A percentile compares a stretch with the other conserved stretches of the same genome.
These are phyloP conservation scores for Leccinum colubrinum DNA, from an alignment of 1,284 basidiomycete genomes.

Conservation along the genomic window DNA sequence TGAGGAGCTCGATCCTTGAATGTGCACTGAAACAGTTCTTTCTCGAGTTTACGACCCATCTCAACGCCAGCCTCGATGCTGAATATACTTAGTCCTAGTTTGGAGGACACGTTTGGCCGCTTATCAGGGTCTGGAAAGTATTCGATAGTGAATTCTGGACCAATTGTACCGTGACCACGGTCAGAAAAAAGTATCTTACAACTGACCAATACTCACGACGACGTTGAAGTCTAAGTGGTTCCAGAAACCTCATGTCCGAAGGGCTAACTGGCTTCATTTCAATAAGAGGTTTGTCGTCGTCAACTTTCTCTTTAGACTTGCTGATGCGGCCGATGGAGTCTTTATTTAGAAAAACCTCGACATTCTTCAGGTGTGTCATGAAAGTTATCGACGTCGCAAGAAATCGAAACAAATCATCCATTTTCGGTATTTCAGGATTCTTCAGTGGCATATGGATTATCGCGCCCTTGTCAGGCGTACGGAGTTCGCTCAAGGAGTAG, in stretches of 20 bases:
- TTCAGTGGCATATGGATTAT: slow-evolving; percentile 87
- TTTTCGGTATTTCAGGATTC: slow-evolving; percentile 75
- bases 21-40: slow-evolving; percentile 85
- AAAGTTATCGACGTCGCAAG: too few relatives aligned
- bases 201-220: too few relatives aligned
- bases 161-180: neutral
- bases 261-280: too few relatives aligned
- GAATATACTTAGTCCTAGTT: slow-evolving; percentile 77
- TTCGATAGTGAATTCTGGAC: neutral
- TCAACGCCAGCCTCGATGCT: slow-evolving; percentile 75
- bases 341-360: too few relatives aligned
- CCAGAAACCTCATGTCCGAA: too few relatives aligned
- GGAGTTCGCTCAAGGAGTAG: slow-evolving; percentile 58
- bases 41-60: slow-evolving; percentile 61
- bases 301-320: too few relatives aligned
- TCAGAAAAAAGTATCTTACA: too few relatives aligned
- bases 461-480: slow-evolving; percentile 58
- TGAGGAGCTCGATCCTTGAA: slow-evolving; percentile 86
- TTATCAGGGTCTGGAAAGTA: neutral
- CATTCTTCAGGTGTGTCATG: too few relatives aligned
- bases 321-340: too few relatives aligned
- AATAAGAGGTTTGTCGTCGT: too few relatives aligned
- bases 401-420: slow-evolving; percentile 17
- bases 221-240: too few relatives aligned
- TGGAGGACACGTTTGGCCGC: slow-evolving; percentile 33